phyloP scores from a whole-genome alignment of 2,329 filamentous ascomycete genomes.

The Fusarium sambucinum region DNA sequence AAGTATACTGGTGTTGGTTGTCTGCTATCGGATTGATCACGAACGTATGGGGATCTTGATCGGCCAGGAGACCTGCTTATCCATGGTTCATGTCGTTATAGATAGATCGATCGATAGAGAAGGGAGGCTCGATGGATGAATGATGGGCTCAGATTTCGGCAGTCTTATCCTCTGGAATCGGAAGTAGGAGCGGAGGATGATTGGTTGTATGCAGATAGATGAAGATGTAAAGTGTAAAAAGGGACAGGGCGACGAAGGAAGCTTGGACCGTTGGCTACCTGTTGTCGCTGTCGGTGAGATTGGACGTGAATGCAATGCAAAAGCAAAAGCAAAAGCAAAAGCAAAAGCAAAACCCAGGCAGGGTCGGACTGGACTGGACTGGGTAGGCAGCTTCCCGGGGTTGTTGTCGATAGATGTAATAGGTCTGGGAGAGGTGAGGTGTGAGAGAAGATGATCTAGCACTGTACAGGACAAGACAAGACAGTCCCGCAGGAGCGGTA shows the following conservation, averaged over 20 bases:
- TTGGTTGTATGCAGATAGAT: conserved; percentile 8
- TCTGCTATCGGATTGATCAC: conserved; percentile 43
- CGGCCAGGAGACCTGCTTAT: conserved; percentile 52
- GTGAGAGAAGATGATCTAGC: conserved; percentile 39
- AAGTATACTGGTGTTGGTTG: conserved; percentile 12
- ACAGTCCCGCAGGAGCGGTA: conserved; percentile 1
- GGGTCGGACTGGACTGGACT: conserved; percentile 24
- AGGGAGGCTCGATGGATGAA: conserved; percentile 17
- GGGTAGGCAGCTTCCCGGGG: conserved; percentile 39
- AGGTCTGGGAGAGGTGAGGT: conserved; percentile 23
- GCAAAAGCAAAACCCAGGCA: conserved; percentile 13
- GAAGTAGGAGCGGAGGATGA: conserved; percentile 8
- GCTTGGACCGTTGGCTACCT: conserved; percentile 21
- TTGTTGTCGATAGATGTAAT: conserved; percentile 38
- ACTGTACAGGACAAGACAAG: conserved; percentile 26
- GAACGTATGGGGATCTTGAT: conserved; percentile 50
- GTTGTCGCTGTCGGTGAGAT: conserved; percentile 37
- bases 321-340: conserved; percentile 17
- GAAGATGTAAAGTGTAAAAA: conserved; percentile 41
- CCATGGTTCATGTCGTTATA: conserved; percentile 50
- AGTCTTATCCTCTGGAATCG: conserved; percentile 6
- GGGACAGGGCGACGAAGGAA: conserved; percentile 4
- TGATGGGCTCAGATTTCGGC: conserved; percentile 14
- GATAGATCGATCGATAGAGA: conserved; percentile 16
- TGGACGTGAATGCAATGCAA: conserved; percentile 33